Evolutionary conservation across 805 yeast species (phyloP).

Genomic region (Clavispora santaluciae): DNA sequence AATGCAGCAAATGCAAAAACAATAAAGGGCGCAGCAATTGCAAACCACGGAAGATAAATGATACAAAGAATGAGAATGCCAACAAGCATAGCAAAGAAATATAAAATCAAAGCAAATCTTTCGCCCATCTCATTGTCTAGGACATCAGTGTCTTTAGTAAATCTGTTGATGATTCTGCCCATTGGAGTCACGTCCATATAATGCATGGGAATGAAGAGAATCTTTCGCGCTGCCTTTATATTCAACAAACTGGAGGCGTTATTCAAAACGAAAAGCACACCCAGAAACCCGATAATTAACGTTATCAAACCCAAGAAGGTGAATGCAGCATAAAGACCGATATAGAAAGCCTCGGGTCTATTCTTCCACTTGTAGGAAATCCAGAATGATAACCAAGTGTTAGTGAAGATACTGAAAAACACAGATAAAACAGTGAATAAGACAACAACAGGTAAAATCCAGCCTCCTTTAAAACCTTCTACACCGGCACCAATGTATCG

Average conservation of each 20-base stretch:
- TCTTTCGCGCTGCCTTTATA: slow-evolving; percentile 10
- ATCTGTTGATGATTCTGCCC: slow-evolving; percentile 24
- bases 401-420: slow-evolving; percentile 17
- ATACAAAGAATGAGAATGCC: slow-evolving; percentile 5
- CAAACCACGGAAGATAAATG: slow-evolving; percentile 11
- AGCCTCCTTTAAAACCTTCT: slow-evolving; percentile 1
- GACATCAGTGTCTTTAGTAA: slow-evolving; percentile 22
- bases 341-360: slow-evolving; percentile 9
- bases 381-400: slow-evolving; percentile 25
- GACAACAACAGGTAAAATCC: slow-evolving; percentile 3
- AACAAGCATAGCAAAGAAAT: neutral
- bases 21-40: slow-evolving; percentile 6
- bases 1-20: neutral
- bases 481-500: slow-evolving; percentile 5
- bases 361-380: slow-evolving; percentile 9
- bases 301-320: slow-evolving; percentile 13
- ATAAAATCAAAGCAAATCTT: slow-evolving; percentile 13
- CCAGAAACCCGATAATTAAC: slow-evolving; percentile 4
- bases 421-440: slow-evolving; percentile 1
- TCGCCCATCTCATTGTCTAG: slow-evolving; percentile 22
- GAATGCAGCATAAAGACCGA: slow-evolving; percentile 17
- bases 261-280: slow-evolving; percentile 12
- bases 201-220: slow-evolving; percentile 20
- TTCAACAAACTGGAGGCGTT: slow-evolving; percentile 14
- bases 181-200: slow-evolving; percentile 23